Evolutionary conservation across 2,329 filamentous ascomycete species (phyloP).

Genomic region (Aureobasidium sp.): DNA sequence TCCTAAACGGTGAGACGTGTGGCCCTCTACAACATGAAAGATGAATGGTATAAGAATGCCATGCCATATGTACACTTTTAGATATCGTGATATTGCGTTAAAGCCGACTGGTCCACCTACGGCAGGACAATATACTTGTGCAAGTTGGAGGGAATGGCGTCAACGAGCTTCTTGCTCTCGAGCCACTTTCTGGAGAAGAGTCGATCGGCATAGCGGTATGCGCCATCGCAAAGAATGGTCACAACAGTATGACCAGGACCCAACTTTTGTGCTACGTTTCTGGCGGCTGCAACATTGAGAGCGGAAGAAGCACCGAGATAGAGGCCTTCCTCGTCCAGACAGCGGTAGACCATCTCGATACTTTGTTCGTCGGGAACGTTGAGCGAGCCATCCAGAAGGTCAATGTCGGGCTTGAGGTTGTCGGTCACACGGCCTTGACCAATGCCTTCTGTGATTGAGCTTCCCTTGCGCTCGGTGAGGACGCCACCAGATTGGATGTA

Average conservation of each 20-base stretch:
- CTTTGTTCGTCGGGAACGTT: slow-evolving; percentile 87
- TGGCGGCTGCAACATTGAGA: slow-evolving; percentile 90
- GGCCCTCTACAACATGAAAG: background rate
- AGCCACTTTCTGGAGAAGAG: slow-evolving; percentile 91
- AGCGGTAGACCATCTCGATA: slow-evolving; percentile 96
- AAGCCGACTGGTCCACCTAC: slow-evolving; percentile 32
- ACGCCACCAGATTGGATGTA: slow-evolving; percentile 83
- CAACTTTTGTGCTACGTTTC: slow-evolving; percentile 85
- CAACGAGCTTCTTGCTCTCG: slow-evolving; percentile 72
- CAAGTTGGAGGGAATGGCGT: slow-evolving; percentile 74
- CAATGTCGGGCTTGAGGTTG: slow-evolving; percentile 80
- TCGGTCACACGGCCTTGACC: slow-evolving; percentile 95
- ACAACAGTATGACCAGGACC: slow-evolving; percentile 87
- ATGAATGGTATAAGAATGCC: background rate
- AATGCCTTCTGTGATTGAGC: slow-evolving; percentile 95
- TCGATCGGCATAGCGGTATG: slow-evolving; percentile 93
- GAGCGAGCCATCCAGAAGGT: slow-evolving; percentile 74
- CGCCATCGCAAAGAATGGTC: slow-evolving; percentile 89
- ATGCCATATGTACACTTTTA: background rate
- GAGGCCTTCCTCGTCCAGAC: slow-evolving; percentile 88
- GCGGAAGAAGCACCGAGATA: slow-evolving; percentile 92
- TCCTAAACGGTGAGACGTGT: background rate
- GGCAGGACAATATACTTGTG: slow-evolving; percentile 92
- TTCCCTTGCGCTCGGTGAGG: slow-evolving; percentile 71
- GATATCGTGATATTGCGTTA: background rate